Evolutionary conservation across 2,329 filamentous ascomycete species (phyloP).

Genomic region (Hypoxylon sp.): DNA sequence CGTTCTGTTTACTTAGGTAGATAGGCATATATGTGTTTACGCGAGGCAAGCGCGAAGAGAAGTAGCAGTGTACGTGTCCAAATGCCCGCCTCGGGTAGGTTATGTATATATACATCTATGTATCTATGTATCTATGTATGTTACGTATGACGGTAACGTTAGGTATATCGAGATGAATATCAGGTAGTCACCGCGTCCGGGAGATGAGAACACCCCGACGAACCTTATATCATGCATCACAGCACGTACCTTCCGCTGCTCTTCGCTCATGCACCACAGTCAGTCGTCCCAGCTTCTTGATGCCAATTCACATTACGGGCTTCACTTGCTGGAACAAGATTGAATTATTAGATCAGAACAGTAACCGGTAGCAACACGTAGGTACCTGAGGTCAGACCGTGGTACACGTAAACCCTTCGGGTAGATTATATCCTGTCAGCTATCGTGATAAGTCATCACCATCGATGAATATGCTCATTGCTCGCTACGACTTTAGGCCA

Average conservation of each 20-base stretch:
- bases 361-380: neutral
- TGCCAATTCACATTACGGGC: neutral
- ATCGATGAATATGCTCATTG: neutral
- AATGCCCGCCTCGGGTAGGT: neutral
- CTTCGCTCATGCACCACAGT: neutral
- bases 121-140: neutral
- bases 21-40: neutral
- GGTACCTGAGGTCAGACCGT: too few species aligned
- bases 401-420: neutral
- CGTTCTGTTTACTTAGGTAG: slow-evolving; percentile 4
- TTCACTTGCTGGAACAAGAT: neutral
- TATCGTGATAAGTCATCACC: neutral
- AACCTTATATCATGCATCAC: neutral
- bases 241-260: neutral
- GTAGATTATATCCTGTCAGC: neutral
- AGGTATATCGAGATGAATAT: neutral
- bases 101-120: neutral
- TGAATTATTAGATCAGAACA: neutral
- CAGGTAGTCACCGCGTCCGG: neutral
- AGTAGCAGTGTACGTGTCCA: neutral
- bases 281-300: neutral
- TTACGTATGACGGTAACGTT: neutral
- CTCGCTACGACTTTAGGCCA: neutral
- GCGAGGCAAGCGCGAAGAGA: neutral
- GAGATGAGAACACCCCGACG: neutral